Evolutionary conservation across 2,329 filamentous ascomycete species (phyloP), one percentile per base, ranked within the genome.

Genomic region (Stagonosporopsis chrysanthemi): DNA sequence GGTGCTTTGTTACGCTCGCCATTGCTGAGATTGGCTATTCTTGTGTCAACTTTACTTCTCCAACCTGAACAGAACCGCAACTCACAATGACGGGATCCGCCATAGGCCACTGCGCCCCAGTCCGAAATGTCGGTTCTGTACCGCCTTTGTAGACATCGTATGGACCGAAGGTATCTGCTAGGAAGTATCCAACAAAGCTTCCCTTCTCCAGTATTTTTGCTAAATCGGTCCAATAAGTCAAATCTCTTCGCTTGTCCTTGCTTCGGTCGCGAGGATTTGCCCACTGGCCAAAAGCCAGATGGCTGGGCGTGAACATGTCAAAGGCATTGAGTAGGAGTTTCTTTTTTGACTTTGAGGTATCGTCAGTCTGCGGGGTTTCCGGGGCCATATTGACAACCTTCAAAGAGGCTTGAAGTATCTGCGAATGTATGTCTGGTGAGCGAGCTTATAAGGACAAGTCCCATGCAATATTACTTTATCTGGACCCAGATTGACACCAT

Each of bases 21-120:
- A 89, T 88, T 2, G 86, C 85, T 1, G 86, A 80, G 0, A 89
- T 79, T 2, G 85, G 80, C 1, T 83, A 81, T 17, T 29, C 38
- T 5, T 29, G 19, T 17, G 24, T 57, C 23, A 52, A 33, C 33
- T 31, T 31, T 1, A 14, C 22, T 19, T 19, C 7, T 31, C 14
- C 6, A 19, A 31, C 3, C 12, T 12, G 9, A 29, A 29, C 9
- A 11, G n/a, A n/a, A 31, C 0, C 17, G n/a, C 5, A 24, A 2
- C 60, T 26, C 49, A 59, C 59, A 88, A 68, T 0, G 12, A 62
- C 31, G 12, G 87, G 87, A 66, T 89, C 87, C 57, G 87, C 88
- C 22, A 88, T 84, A 0, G 87, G 87, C 81, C 85, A 89, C 70
- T 90, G 87, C 0, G 86, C 84, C 0, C 85, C 87, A 0, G 85